Evolutionary conservation across 2,329 filamentous ascomycete genomes (phyloP), one percentile per base, ranked within the genome.

Genomic region (Biscogniauxia marginata): DNA sequence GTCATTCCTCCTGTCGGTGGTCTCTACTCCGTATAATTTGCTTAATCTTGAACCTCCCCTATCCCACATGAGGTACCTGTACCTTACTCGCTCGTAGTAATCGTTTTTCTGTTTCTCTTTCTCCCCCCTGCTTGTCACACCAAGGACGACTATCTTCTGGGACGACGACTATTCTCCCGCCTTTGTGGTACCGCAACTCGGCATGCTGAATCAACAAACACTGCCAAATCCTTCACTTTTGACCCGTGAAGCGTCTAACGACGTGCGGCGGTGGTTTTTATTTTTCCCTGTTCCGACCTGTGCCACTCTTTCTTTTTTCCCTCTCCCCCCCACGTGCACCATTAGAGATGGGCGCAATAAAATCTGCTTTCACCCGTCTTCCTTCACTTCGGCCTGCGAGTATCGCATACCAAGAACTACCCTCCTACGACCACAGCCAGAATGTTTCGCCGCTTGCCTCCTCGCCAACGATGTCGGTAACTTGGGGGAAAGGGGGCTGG

Each of bases 391-490:
- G 56, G 39, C 48, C 53, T 11, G 45, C 63, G 16, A 48, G 16
- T 13, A 20, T 20, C 24, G 51, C 54, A 46, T 61, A 60, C 18
- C 49, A 65, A 13, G 55, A 63, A 30, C 49, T 69, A 8, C 66
- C 67, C 22, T 60, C 62, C 1, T 64, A 65, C 48, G 66, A 67
- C 45, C 53, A 62, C 46, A 61, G 65, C 54, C 50, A 63, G 51
- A 54, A 58, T 45, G 63, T 50, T 46, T 59, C 59, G 30, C 56
- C 59, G 3, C 25, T 59, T 20, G 58, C 54, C 49, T 58, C 51
- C 11, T 55, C 55, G 19, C 54, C 63, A 45, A 62, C 57, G 24
- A 61, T 65, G 51, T 56, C 65, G 23, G 59, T 63, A 21, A 45
- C 52, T 53, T 55, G 62, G 59, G 60, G 57, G 55, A 59, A 61